Conservation (phyloP, 306 rosid species). For the Hippophae tibetana region DNA sequence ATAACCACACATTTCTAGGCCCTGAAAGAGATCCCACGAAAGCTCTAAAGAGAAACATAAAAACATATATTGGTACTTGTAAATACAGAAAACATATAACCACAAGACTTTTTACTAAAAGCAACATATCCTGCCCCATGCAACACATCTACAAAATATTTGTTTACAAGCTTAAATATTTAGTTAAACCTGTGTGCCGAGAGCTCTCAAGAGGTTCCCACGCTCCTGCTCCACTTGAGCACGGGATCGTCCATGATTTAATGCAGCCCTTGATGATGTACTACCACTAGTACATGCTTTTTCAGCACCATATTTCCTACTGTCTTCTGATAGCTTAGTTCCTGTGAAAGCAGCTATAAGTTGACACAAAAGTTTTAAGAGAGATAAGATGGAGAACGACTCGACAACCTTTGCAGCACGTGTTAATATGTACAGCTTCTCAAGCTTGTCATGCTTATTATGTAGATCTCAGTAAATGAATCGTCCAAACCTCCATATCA, state of each 20-base stretch:
- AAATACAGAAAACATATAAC: background rate
- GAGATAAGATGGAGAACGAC: slow-evolving; percentile 19
- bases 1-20: too few species aligned
- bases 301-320: slow-evolving; percentile 90
- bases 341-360: slow-evolving; percentile 40
- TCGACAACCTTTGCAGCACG: slow-evolving; percentile 86
- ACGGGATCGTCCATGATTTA: slow-evolving; percentile 66
- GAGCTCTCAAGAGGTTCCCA: slow-evolving; percentile 75
- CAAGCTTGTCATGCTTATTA: slow-evolving; percentile 84
- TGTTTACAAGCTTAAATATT: background rate
- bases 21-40: too few species aligned
- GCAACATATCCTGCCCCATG: background rate
- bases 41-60: too few species aligned
- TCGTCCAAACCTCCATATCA: slow-evolving; percentile 92
- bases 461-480: slow-evolving; percentile 68
- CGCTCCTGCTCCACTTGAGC: slow-evolving; percentile 96
- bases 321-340: slow-evolving; percentile 91
- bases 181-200: slow-evolving; percentile 78
- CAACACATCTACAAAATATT: slow-evolving; percentile 1
- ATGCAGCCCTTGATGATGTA: slow-evolving; percentile 71
- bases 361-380: slow-evolving; percentile 4
- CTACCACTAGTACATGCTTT: slow-evolving; percentile 92
- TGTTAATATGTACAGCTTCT: slow-evolving; percentile 89
- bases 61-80: too few species aligned
- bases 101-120: background rate